These are phyloP conservation scores for Solanum ossicruentum DNA, from an alignment of 257 asterid species.

Conservation along the genomic window DNA sequence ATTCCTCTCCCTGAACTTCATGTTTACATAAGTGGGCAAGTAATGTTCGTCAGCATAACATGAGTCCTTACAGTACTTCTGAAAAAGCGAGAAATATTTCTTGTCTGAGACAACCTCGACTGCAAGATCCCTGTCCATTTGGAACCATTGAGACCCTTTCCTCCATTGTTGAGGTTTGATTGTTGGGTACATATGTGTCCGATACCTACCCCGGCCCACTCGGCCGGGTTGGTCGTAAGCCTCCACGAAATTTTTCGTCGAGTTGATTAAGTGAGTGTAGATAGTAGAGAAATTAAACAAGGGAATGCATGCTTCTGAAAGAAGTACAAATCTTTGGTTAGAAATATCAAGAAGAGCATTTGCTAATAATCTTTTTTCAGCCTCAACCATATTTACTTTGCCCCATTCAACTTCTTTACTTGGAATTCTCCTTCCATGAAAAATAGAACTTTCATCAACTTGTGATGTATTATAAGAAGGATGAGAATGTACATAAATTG, in stretches of 20 bases:
- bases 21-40: constrained; percentile 50
- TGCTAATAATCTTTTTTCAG: no score
- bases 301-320: constrained; percentile 82
- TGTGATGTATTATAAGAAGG: constrained; percentile 16
- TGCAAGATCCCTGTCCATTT: constrained; percentile 49
- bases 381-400: constrained; percentile 12
- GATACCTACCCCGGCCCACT: constrained; percentile 64
- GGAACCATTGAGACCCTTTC: constrained; percentile 91
- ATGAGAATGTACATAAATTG: constrained; percentile 28
- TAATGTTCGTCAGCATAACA: constrained; percentile 86
- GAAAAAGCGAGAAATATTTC: constrained; percentile 29
- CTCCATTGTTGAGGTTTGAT: constrained; percentile 49
- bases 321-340: constrained; percentile 58
- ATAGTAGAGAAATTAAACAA: constrained; percentile 66
- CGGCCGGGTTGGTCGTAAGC: constrained; percentile 30
- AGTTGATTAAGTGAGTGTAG: constrained; percentile 51
- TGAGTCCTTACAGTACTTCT: constrained; percentile 24
- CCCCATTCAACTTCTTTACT: constrained; percentile 87
- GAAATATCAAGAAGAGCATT: no score
- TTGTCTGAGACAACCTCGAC: constrained; percentile 50
- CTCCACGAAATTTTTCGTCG: constrained; percentile 45
- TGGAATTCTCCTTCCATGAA: constrained; percentile 56
- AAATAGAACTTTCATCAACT: constrained; percentile 31
- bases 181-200: constrained; percentile 34
- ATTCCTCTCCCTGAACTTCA: constrained; percentile 26